phyloP scores from a whole-genome alignment of 2,329 filamentous ascomycete genomes.

The Nemania serpens region DNA sequence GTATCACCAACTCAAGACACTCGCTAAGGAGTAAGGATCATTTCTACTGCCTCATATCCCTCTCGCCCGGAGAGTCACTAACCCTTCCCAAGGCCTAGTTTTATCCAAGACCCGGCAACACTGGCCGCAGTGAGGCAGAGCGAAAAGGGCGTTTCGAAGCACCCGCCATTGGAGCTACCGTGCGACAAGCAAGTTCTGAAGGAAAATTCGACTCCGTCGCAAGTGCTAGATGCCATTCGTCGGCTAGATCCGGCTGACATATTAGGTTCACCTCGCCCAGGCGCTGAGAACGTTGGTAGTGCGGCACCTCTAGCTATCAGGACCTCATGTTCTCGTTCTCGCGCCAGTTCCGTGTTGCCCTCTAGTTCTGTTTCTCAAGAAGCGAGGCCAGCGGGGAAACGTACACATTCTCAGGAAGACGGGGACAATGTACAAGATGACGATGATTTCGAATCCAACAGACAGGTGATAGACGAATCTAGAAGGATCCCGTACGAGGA shows the following conservation, averaged over 20 bases:
- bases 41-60: background rate
- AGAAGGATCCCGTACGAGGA: slow-evolving; percentile 19
- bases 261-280: slow-evolving; percentile 11
- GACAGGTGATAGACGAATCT: slow-evolving; percentile 30
- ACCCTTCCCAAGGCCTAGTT: slow-evolving; percentile 33
- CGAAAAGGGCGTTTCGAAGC: slow-evolving; percentile 15
- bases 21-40: slow-evolving; percentile 29
- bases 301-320: background rate
- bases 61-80: slow-evolving; percentile 14
- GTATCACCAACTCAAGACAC: slow-evolving; percentile 31
- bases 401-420: slow-evolving; percentile 1
- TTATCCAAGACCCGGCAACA: slow-evolving; percentile 30
- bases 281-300: slow-evolving; percentile 8
- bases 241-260: slow-evolving; percentile 28
- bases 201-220: slow-evolving; percentile 19
- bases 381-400: slow-evolving; percentile 7
- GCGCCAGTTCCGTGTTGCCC: background rate
- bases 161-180: background rate
- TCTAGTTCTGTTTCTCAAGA: slow-evolving; percentile 5
- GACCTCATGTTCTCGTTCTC: background rate
- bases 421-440: slow-evolving; percentile 26
- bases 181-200: slow-evolving; percentile 24
- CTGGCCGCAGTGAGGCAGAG: slow-evolving; percentile 33
- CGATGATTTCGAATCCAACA: slow-evolving; percentile 34
- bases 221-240: slow-evolving; percentile 32